Evolutionary conservation across 441 rosid species (phyloP), one percentile per base, ranked within the genome.

Genomic region (Arabidopsis lyrata): DNA sequence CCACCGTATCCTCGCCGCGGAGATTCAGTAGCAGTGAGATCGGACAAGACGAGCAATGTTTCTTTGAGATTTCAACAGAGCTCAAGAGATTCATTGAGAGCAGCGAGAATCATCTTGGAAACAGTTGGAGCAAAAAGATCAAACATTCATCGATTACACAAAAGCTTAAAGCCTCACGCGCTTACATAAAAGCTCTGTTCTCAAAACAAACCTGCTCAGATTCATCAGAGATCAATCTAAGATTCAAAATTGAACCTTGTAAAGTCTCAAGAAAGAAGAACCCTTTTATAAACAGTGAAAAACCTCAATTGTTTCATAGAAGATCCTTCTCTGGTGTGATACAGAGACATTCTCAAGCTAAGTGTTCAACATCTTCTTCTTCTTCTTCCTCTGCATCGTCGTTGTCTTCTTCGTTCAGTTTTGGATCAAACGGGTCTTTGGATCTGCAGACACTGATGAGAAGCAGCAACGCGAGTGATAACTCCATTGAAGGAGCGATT

Each of bases 401-500:
- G 0, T 85, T 90, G 1, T 94, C 92, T 0, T 85, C 90, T 11
- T 91, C 95, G 4, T 88, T 81, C 68, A 85, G 94, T 5, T 86
- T 84, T 5, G 82, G 88, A 55, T 87, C 89, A 11, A 85, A 80
- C 31, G 88, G 84, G 52, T 73, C 70, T 52, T 22, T 80, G 32
- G 91, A 91, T 77, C 65, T 85, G n/a, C 83, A 84, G 71, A 56
- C 77, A 55, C 86, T 87, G 24, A 90, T 78, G 86, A 87, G 91
- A 74, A 87, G 91, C 74, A 85, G 82, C 69, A 87, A 90, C 41
- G 85, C 83, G 0, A 85, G 81, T 6, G 97, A 93, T 69, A 81
- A 81, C 70, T 86, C 92, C 66, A 86, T 95, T 14, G 88, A 88
- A 63, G 98, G 90, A 73, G 99, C 99, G 3, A 91, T 95, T 76